Base-by-base conservation (phyloP, 257 asterid species). In the Haberlea rhodopensis region DNA sequence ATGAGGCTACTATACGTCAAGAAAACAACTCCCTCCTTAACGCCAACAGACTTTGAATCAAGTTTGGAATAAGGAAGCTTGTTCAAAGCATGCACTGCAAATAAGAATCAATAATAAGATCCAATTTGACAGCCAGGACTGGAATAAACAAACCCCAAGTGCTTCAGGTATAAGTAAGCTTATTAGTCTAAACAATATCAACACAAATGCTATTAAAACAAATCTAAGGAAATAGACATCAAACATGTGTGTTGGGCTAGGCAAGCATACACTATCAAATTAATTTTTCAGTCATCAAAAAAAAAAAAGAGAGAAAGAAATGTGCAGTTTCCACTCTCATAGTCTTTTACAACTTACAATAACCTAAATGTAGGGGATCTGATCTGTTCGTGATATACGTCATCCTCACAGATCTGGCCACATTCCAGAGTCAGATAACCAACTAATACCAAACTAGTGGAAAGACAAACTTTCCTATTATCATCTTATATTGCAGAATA, bases 21-120 rank as follows among this genome's bases (percentile, higher is more conserved):
- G 89, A 89, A 89, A 71, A 92, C 78, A 76, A 92, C 96, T 70
- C 99, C 99, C 73, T 84, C 99, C 77, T 69, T 87, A 40, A 92
- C 32, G 75, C 95, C 95, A 70, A 85, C 89, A 31, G 87, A 70
- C 85, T 85, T 87, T 9, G 97, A 88, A 74, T 87, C 99, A 66
- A 92, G 97, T 83, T 92, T 92, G 66, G 97, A 81, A 75, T 92
- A 92, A 70, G 99, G 88, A 70, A 92, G 97, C 89, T 92, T 92
- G 90, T 92, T 92, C 80, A 92, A 76, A 65, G 99, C 86, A 82
- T 89, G 95, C 79, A 92, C 99, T 89, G 73, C 87, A 82, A 71
- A 80, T 57, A 57, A 63, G 67, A 73, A 76, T 57, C 9, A 64
- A 28, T 57, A 56, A n/a, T 60, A 8, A 11, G 45, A 55, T 62